Conservation (phyloP, 495 filamentous ascomycete species). For the Neurospora sp. region DNA sequence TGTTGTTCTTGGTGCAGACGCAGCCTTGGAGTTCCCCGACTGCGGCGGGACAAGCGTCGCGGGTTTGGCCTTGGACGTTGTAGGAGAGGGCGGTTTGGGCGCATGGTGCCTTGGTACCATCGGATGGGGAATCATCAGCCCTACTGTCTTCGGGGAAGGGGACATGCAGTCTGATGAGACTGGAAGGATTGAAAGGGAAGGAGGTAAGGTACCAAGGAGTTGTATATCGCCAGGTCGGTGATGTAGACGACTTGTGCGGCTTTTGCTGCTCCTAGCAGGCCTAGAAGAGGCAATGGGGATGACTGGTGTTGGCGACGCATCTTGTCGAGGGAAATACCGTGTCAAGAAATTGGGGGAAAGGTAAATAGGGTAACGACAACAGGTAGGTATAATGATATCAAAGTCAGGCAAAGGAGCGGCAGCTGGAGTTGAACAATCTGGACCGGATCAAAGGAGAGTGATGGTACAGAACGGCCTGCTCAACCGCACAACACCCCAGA, state of each 20-base stretch:
- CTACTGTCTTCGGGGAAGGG: not conserved
- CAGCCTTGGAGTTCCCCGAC: conserved; percentile 36
- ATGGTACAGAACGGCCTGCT: not conserved
- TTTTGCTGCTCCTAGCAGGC: conserved; percentile 4
- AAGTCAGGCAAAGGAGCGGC: not conserved
- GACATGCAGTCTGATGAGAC: not conserved
- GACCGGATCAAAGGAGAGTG: not conserved
- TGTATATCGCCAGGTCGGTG: conserved; percentile 33
- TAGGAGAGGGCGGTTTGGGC: conserved; percentile 31
- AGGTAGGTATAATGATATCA: not conserved
- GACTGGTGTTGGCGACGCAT: conserved; percentile 9
- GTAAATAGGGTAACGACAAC: not conserved
- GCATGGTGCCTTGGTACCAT: conserved; percentile 33
- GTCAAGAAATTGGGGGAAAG: not conserved
- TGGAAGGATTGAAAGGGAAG: not conserved
- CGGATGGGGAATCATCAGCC: conserved; percentile 2
- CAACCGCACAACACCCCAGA: not conserved
- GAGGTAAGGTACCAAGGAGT: conserved; percentile 25
- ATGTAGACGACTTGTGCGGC: conserved; percentile 26
- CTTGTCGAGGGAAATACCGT: not conserved
- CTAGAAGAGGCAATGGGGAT: not conserved
- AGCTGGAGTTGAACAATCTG: not conserved
- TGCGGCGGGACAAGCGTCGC: conserved; percentile 28
- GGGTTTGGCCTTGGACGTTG: conserved; percentile 30
- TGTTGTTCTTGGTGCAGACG: conserved; percentile 39